Base-by-base conservation (phyloP, 1,284 basidiomycete species). In the Puccinia triticina region DNA sequence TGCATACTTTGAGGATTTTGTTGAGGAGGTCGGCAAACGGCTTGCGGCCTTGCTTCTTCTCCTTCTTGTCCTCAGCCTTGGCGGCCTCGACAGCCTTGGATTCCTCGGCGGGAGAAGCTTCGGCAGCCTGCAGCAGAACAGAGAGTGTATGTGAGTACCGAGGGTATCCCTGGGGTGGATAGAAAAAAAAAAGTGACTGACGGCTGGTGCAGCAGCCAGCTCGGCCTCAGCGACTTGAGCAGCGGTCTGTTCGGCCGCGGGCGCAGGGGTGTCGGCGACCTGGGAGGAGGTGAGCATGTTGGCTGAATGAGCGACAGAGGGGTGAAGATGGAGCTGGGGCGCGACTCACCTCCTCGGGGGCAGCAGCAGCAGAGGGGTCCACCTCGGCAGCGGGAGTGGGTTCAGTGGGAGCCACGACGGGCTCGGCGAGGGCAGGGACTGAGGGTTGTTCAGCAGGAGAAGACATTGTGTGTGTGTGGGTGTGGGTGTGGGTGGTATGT, bases 21-120 rank as follows among this genome's bases (percentile, higher is more conserved):
- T 76, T 82, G 18, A 82, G 53, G 43, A 82, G 73, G 29, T 82
- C 80, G n/a, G 73, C 80, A 57, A 82, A 82, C 1, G 72, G 80
- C 40, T 82, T 82, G 26, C 72, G 57, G 26, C 72, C 23, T 43
- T 53, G 69, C 37, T 82, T 82, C 72, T 82, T 82, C 43, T 82
- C 80, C 55, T 80, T 80, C 73, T 82, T 76, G 4, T 82, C 80
- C 16, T 82, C 80, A 32, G 50, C 59, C 26, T 82, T 82, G 18
- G 57, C 40, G 40, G 40, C 71, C 64, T 82, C 79, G 21, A 21
- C 29, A 11, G 48, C 10, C 26, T 73, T 18, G 53, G 53, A 40
- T 43, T 43, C 40, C 4, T n/a, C 48, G 29, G 46, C 48, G 29
- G 23, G 43, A 16, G 23, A 26, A 16, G 71, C 29, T 53, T 73